Evolutionary conservation across 2,329 filamentous ascomycete genomes (phyloP).

Genomic region (Arthroderma uncinatum): DNA sequence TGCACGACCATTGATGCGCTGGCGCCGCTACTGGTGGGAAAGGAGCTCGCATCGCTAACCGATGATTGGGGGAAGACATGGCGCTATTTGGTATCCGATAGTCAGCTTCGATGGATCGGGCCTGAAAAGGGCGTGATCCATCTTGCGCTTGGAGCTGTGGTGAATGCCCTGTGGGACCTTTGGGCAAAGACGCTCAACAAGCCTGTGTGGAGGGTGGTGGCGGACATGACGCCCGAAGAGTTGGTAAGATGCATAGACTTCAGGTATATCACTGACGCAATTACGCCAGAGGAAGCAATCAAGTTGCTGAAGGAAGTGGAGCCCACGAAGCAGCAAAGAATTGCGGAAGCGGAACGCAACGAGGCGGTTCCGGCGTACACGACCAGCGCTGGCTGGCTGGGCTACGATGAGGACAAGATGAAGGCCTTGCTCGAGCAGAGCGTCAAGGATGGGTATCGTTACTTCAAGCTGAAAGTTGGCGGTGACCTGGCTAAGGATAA

Average conservation of each 20-base stretch:
- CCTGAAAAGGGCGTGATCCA: constrained; percentile 92
- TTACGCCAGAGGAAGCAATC: constrained; percentile 75
- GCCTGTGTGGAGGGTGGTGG: constrained; percentile 81
- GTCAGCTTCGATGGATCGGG: constrained; percentile 84
- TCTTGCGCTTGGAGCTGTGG: constrained; percentile 75
- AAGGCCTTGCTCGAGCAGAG: constrained; percentile 61
- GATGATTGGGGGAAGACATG: constrained; percentile 78
- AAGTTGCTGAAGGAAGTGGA: constrained; percentile 56
- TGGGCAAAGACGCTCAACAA: constrained; percentile 80
- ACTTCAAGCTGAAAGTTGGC: constrained; percentile 91
- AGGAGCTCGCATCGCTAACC: constrained; percentile 65
- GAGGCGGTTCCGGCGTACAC: constrained; percentile 82
- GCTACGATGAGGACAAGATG: constrained; percentile 82
- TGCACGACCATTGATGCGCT: constrained; percentile 73
- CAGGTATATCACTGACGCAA: constrained; percentile 85
- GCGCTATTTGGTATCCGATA: constrained; percentile 84
- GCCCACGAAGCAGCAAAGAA: constrained; percentile 55
- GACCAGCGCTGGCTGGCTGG: constrained; percentile 83
- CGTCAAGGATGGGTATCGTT: constrained; percentile 61
- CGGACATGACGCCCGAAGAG: constrained; percentile 81
- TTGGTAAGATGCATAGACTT: constrained; percentile 85
- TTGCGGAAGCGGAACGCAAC: constrained; percentile 61
- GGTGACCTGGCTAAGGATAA: constrained; percentile 60
- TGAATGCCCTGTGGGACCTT: constrained; percentile 91
- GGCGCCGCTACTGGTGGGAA: constrained; percentile 62